Conservation (phyloP, 1,139 yeast species). For the Geotrichum candidum region DNA sequence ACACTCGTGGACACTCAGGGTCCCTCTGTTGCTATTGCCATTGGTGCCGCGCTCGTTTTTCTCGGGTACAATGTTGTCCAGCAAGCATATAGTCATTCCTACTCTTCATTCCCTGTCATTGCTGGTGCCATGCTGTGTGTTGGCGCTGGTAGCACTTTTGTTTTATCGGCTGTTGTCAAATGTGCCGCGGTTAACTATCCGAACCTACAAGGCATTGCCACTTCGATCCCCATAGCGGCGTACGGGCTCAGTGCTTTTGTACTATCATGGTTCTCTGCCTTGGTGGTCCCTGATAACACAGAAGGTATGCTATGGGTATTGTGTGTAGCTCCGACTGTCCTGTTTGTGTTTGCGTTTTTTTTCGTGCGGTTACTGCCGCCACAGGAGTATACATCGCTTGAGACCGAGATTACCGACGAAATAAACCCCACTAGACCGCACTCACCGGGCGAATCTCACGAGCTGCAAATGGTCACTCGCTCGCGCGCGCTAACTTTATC, state of each 20-base stretch:
- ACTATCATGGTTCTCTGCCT: slow-evolving; percentile 33
- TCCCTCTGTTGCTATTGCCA: slow-evolving; percentile 38
- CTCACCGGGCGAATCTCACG: no score
- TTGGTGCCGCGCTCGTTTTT: slow-evolving; percentile 30
- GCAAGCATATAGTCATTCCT: slow-evolving; percentile 22
- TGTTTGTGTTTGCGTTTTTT: slow-evolving; percentile 26
- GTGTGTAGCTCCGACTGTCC: slow-evolving; percentile 30
- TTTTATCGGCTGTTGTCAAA: slow-evolving; percentile 38
- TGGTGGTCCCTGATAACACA: slow-evolving; percentile 32
- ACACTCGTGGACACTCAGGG: slow-evolving; percentile 52
- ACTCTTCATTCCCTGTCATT: slow-evolving; percentile 27
- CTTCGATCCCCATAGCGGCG: slow-evolving; percentile 41
- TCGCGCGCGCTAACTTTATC: no score
- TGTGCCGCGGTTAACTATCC: slow-evolving; percentile 42
- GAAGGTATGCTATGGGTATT: slow-evolving; percentile 32
- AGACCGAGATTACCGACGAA: neutral
- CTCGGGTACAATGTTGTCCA: slow-evolving; percentile 32
- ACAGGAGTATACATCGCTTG: slow-evolving; percentile 11
- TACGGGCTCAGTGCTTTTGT: slow-evolving; percentile 40
- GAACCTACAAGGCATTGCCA: slow-evolving; percentile 36
- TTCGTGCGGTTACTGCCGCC: slow-evolving; percentile 26
- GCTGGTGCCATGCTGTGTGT: slow-evolving; percentile 32
- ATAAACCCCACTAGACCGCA: no score
- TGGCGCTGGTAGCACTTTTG: slow-evolving; percentile 38
- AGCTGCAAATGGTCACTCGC: no score